phyloP scores from a whole-genome alignment of 805 yeast genomes.

The Metschnikowia bowlesiae region DNA sequence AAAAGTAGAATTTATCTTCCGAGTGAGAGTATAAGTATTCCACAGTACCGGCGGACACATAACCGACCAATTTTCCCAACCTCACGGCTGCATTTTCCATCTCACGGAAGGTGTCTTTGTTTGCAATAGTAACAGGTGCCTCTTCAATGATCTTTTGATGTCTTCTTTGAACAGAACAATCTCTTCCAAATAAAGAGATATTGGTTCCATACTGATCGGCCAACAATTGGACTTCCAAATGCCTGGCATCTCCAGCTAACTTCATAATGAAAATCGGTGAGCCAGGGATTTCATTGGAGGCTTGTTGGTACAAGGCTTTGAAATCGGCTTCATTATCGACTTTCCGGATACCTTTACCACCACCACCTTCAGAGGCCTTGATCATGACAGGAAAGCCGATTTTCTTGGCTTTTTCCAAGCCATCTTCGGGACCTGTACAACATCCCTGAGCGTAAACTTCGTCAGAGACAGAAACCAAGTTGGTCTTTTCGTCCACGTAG shows the following conservation, averaged over 20 bases:
- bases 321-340: conserved; percentile 84
- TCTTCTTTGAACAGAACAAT: conserved; percentile 99
- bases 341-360: conserved; percentile 99
- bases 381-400: conserved; percentile 99
- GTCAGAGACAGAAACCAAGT: conserved; percentile 85
- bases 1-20: conserved; percentile 91
- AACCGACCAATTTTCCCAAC: conserved; percentile 94
- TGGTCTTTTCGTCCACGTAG: conserved; percentile 57
- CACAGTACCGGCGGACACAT: conserved; percentile 98
- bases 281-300: conserved; percentile 96
- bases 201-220: conserved; percentile 99
- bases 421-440: conserved; percentile 81
- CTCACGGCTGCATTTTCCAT: conserved; percentile 99
- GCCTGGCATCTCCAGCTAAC: conserved; percentile 96
- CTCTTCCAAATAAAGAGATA: conserved; percentile 96
- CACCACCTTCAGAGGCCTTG: conserved; percentile 99
- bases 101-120: conserved; percentile 71
- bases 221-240: conserved; percentile 93
- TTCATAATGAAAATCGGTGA: conserved; percentile 98
- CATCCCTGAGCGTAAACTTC: conserved; percentile 85
- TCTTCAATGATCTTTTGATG: conserved; percentile 99
- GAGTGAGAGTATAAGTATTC: conserved; percentile 93
- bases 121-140: conserved; percentile 97
- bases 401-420: conserved; percentile 72
- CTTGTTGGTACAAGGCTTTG: conserved; percentile 75